These are phyloP conservation scores for Cercophora newfieldiana DNA, from an alignment of 495 filamentous ascomycete genomes.

Conservation along the genomic window DNA sequence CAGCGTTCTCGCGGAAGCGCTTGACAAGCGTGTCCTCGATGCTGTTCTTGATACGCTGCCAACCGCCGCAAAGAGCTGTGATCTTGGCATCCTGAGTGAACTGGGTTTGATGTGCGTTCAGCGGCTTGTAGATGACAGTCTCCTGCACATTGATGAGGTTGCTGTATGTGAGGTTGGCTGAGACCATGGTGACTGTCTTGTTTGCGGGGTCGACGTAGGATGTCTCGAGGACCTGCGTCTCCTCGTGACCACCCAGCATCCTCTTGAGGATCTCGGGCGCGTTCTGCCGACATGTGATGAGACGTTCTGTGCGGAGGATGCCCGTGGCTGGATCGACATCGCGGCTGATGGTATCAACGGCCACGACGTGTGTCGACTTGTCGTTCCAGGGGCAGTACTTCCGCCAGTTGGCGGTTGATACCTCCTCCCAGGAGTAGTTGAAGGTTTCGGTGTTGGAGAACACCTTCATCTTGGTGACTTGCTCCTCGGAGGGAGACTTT, in stretches of 20 bases:
- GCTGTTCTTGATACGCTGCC: conserved; percentile 90
- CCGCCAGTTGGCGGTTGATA: conserved; percentile 98
- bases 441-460: conserved; percentile 87
- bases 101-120: conserved; percentile 63
- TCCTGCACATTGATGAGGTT: conserved; percentile 88
- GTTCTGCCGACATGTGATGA: conserved; percentile 91
- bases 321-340: conserved; percentile 77
- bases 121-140: conserved; percentile 79
- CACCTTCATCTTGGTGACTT: conserved; percentile 76
- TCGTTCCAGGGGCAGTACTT: conserved; percentile 99
- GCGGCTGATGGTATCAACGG: conserved; percentile 87
- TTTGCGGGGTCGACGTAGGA: conserved; percentile 82
- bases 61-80: conserved; percentile 90
- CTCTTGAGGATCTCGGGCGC: conserved; percentile 83
- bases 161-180: conserved; percentile 83
- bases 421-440: conserved; percentile 97
- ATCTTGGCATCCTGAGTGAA: conserved; percentile 90
- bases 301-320: conserved; percentile 91
- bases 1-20: conserved; percentile 86
- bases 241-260: conserved; percentile 68
- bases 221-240: conserved; percentile 88
- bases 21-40: conserved; percentile 91
- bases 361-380: conserved; percentile 88
- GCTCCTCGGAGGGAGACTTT: neutral
- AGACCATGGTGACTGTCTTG: conserved; percentile 91